phyloP scores from a whole-genome alignment of 2,329 filamentous ascomycete species.

The Ophiostoma pallidulum region DNA sequence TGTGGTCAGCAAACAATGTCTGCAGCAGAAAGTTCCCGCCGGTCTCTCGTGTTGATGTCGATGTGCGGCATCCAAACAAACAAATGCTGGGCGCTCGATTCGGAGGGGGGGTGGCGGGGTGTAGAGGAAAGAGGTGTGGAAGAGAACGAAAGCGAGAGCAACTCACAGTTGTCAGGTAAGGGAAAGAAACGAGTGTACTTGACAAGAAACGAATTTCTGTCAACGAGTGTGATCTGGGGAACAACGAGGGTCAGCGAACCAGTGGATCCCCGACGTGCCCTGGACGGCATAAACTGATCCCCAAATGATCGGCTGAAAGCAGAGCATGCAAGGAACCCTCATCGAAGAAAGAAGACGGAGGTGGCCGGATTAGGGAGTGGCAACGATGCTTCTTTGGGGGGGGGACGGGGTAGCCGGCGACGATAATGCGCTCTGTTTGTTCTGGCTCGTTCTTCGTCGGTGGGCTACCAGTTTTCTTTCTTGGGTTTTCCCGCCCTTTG shows the following conservation, averaged over 20 bases:
- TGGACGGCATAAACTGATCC: constrained; percentile 23
- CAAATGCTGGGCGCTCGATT: too few species aligned
- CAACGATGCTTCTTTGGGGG: background rate
- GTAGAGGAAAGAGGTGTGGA: background rate
- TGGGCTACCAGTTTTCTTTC: background rate
- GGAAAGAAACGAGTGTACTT: constrained; percentile 49
- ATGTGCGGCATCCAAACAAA: background rate
- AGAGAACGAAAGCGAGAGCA: background rate
- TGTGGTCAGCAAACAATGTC: background rate
- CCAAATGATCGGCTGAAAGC: constrained; percentile 21
- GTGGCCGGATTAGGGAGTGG: constrained; percentile 9
- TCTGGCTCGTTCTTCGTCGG: too few species aligned
- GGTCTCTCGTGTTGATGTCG: too few species aligned
- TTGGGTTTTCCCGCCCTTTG: background rate
- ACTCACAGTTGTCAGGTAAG: constrained; percentile 39
- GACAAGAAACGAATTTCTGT: constrained; percentile 35
- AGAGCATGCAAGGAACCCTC: background rate
- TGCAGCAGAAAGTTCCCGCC: background rate
- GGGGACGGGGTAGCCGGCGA: constrained; percentile 1
- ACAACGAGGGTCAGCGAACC: constrained; percentile 17
- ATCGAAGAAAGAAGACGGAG: background rate
- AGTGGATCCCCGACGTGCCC: constrained; percentile 6
- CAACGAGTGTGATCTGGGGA: constrained; percentile 38
- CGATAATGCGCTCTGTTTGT: background rate
- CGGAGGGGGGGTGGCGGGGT: background rate